Base-by-base conservation (phyloP, 768 basidiomycete genomes). In the Lanmaoa pseudosensibilis region DNA sequence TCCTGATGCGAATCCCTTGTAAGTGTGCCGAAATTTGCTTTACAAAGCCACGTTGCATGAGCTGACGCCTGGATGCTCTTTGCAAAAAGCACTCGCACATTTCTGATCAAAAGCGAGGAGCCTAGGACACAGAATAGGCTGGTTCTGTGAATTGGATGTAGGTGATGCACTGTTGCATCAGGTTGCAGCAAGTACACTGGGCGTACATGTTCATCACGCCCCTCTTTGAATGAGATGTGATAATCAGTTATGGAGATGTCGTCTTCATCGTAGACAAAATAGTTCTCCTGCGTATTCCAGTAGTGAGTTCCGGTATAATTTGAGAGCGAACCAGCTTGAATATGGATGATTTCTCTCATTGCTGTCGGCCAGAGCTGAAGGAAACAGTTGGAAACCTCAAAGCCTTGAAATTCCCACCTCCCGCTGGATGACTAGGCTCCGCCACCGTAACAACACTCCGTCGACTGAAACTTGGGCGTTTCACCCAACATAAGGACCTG, bases 271-370 rank as follows among this genome's bases (percentile, higher is more conserved):
- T 80, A 80, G 0, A 77, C 74, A 60, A 86, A 80, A 68, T 91
- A 91, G 59, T 71, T 78, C 68, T 90, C 86, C 69, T 91, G 89
- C 1, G 87, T 80, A 64, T 91, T 91, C 88, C 88, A 92, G 62
- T 89, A 91, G 64, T 92, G 90, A 0, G 88, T 83, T 45, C 88
- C 88, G 19, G 80, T 71, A 65, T 84, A 84, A 65, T 92, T 91
- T 19, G 89, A 78, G 43, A 81, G 64, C 34, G 76, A 68, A 53
- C 89, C 89, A 0, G 87, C 87, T 70, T 92, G 90, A 49, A 92
- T 75, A 68, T 92, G 86, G 55, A 92, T 70, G 58, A 91, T 89
- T 66, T 92, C 90, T 65, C 80, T 84, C 89, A 91, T 91, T 33
- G 52, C 41, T 39, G 49, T 41, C 10, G 13, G 27, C 4, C 25